phyloP scores from a whole-genome alignment of 768 basidiomycete species.

The Filobasidium wieringae region DNA sequence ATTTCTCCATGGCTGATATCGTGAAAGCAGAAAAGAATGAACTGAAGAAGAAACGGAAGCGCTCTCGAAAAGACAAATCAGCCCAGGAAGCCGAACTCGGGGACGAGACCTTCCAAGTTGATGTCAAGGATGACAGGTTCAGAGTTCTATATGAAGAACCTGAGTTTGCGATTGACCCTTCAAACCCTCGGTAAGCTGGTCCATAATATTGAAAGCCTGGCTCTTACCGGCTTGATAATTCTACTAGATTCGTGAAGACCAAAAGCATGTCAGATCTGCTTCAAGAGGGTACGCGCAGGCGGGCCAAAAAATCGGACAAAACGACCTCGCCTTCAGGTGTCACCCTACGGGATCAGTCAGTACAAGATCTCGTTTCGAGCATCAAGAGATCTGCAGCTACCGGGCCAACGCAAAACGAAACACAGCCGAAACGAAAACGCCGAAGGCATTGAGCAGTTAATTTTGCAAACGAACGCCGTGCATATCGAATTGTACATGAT shows the following conservation, averaged over 20 bases:
- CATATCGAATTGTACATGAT: no score
- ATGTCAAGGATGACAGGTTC: constrained; percentile 82
- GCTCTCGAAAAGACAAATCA: constrained; percentile 42
- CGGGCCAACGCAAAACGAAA: no score
- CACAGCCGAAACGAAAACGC: no score
- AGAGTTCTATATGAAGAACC: constrained; percentile 76
- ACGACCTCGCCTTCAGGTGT: background rate
- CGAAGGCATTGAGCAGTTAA: no score
- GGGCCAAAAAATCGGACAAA: no score
- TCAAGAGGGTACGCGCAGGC: constrained; percentile 64
- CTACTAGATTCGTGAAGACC: constrained; percentile 73
- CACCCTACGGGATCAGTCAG: background rate
- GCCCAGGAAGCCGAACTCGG: constrained; percentile 53
- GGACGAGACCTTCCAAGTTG: constrained; percentile 59
- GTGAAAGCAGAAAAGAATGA: constrained; percentile 67
- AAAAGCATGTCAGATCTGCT: constrained; percentile 77
- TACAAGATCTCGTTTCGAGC: background rate
- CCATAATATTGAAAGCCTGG: background rate
- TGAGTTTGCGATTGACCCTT: constrained; percentile 88
- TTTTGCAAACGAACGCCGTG: no score
- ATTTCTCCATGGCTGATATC: constrained; percentile 84
- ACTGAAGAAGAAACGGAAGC: constrained; percentile 43
- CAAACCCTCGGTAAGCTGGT: constrained; percentile 71
- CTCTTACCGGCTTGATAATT: background rate
- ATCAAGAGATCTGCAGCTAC: background rate